Conservation (phyloP, 345 rosid genomes). For the Eutrema yunnanense region DNA sequence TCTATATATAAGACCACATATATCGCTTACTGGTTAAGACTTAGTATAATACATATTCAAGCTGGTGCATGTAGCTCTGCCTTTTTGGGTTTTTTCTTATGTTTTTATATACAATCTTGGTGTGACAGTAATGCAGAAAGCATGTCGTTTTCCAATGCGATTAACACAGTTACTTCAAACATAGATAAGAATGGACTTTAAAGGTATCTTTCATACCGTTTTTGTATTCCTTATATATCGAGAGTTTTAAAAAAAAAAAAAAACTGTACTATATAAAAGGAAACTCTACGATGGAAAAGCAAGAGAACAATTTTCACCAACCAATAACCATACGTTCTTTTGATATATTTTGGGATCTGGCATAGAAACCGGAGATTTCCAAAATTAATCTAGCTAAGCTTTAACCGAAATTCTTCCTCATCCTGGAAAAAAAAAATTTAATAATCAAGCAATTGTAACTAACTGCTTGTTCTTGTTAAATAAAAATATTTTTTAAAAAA, state of each 20-base stretch:
- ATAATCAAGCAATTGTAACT: neutral
- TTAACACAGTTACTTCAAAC: neutral
- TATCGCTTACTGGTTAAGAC: constrained; percentile 7
- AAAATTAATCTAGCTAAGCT: neutral
- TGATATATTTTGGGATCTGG: neutral
- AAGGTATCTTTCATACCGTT: neutral
- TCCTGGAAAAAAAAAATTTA: neutral
- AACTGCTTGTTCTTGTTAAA: neutral
- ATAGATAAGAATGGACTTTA: neutral
- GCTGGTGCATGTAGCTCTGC: constrained; percentile 1
- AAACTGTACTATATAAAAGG: neutral
- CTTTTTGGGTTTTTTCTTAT: neutral
- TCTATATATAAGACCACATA: neutral
- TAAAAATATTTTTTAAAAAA: neutral
- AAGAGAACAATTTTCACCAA: neutral
- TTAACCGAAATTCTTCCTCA: neutral
- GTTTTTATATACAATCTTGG: neutral
- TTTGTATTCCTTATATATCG: neutral
- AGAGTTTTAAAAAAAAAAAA: neutral
- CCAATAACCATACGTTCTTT: neutral
- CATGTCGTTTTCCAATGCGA: neutral
- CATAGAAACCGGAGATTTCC: neutral
- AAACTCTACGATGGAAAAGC: neutral
- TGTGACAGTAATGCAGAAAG: neutral
- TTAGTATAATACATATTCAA: neutral